phyloP scores from a whole-genome alignment of 495 filamentous ascomycete species.

The Penicillium taxi region DNA sequence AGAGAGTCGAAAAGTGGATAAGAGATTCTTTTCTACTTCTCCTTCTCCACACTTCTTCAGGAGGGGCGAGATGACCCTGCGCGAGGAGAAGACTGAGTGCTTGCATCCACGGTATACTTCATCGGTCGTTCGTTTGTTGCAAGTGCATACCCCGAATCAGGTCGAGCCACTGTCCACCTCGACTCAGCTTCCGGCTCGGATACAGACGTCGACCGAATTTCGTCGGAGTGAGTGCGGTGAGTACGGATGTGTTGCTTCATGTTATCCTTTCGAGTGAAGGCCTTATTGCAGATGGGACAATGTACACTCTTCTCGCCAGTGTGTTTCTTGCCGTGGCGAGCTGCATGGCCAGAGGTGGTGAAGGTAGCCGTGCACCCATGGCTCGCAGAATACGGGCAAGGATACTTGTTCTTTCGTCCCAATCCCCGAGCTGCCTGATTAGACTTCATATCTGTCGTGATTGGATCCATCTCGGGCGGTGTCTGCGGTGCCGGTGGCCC shows the following conservation, averaged over 20 bases:
- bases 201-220: slow-evolving; percentile 17
- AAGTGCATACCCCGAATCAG: slow-evolving; percentile 10
- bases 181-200: slow-evolving; percentile 22
- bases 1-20: too few relatives aligned
- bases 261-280: slow-evolving; percentile 94
- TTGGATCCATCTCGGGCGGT: slow-evolving; percentile 22
- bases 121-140: slow-evolving; percentile 19
- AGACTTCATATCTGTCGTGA: slow-evolving; percentile 16
- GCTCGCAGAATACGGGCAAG: slow-evolving; percentile 50
- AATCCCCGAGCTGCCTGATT: slow-evolving; percentile 7
- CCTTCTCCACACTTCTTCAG: neutral
- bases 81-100: slow-evolving; percentile 5
- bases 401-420: slow-evolving; percentile 46
- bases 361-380: slow-evolving; percentile 75
- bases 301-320: slow-evolving; percentile 89
- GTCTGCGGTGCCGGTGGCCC: slow-evolving; percentile 18
- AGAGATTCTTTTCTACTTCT: neutral
- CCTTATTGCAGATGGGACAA: slow-evolving; percentile 85
- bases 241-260: slow-evolving; percentile 97
- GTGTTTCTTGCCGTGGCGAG: slow-evolving; percentile 94
- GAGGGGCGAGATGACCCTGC: slow-evolving; percentile 5
- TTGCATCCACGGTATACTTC: slow-evolving; percentile 18
- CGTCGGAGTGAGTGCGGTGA: slow-evolving; percentile 47
- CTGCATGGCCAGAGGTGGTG: slow-evolving; percentile 92
- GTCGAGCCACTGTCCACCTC: slow-evolving; percentile 11